These are phyloP conservation scores for Chlamydomonas sp. DNA, from an alignment of 139 green algal species.

Conservation along the genomic window DNA sequence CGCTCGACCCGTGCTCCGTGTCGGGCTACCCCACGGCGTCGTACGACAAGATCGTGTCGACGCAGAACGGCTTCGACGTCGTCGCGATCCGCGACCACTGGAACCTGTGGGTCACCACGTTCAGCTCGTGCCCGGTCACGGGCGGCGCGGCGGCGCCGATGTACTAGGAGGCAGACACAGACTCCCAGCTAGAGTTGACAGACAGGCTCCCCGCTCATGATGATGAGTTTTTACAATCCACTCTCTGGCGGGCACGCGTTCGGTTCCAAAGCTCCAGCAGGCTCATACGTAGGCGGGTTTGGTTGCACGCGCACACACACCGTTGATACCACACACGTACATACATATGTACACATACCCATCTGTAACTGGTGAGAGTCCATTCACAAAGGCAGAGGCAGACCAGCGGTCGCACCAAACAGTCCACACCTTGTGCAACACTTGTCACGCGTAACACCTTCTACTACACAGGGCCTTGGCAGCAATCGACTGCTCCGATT, in stretches of 20 bases:
- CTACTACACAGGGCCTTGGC: too few relatives aligned
- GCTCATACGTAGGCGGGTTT: too few relatives aligned
- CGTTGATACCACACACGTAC: too few relatives aligned
- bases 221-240: too few relatives aligned
- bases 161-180: constrained; percentile 28
- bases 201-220: not conserved
- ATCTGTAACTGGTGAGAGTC: too few relatives aligned
- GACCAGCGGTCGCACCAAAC: not conserved
- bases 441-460: too few relatives aligned
- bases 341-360: too few relatives aligned
- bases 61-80: constrained; percentile 31
- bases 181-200: constrained; percentile 8
- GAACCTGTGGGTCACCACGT: constrained; percentile 56
- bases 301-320: too few relatives aligned
- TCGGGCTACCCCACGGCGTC: constrained; percentile 53
- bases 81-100: constrained; percentile 46
- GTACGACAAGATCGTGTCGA: constrained; percentile 36
- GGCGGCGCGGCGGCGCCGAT: constrained; percentile 33
- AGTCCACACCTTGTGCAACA: too few relatives aligned
- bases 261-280: too few relatives aligned
- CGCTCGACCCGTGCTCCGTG: constrained; percentile 46
- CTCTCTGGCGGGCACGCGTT: too few relatives aligned
- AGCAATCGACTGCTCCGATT: too few relatives aligned
- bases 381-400: not conserved
- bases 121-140: constrained; percentile 48